Base-by-base conservation (phyloP, 371 early-diverging fungal species). In the Cladochytrium tenue region DNA sequence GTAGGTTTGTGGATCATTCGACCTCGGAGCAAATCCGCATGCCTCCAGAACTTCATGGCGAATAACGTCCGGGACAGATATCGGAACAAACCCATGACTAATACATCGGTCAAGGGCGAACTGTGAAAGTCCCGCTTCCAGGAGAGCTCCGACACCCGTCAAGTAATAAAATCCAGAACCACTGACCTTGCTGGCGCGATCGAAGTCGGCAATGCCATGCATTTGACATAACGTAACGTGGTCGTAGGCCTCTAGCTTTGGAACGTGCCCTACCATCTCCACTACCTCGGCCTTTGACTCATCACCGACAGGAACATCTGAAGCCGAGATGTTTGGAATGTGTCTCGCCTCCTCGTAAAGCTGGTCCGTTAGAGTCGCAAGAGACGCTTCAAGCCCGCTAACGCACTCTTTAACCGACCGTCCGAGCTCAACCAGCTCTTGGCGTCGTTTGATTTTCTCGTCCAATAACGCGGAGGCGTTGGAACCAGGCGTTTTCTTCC, bases 101-200 rank as follows among this genome's bases (percentile, higher is more conserved):
- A 85, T 74, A 1, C 92, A 92, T n/a, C 86, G 81, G 23, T 88
- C 83, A 68, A 94, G 85, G 0, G 95, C 94, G 70, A 89, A 94
- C 67, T 94, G 93, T 35, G 89, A 80, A 51, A 96, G 70, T 1
- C 94, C 95, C 59, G 90, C 68, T 70, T 96, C 97, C 15, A 96
- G 74, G 64, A 94, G 76, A 0, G 92, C 93, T 7, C 92, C 96
- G 43, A 82, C 87, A 50, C 90, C 89, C 60, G 89, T 89, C 43
- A 94, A 81, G 70, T 93, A 95, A 68, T 95, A 93, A 70, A 93
- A 96, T 15, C 92, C 84, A 28, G 88, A 81, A 3, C 97, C 96
- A 1, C 90, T 85, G n/a, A 92, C 90, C 28, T 88, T 77, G 0
- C 95, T 89, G 1, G 92, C 95, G 26, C 93, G 86, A 25, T 91